phyloP scores from a whole-genome alignment of 2,329 filamentous ascomycete species.

The Colletotrichum sp. region DNA sequence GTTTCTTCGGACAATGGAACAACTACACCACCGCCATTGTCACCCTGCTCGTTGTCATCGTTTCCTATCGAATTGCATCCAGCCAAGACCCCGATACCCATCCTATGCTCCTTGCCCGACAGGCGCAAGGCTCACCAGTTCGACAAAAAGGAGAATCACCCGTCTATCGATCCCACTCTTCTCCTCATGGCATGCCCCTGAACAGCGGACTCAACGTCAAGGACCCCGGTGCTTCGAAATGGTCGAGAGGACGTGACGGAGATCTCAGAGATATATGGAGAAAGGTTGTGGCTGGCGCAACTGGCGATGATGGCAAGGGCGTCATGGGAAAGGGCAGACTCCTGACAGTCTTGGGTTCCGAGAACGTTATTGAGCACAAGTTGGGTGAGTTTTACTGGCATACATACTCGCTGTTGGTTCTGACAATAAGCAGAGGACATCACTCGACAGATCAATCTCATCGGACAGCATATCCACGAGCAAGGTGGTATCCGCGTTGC shows the following conservation, averaged over 20 bases:
- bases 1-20: conserved; percentile 81
- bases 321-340: conserved; percentile 71
- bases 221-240: conserved; percentile 79
- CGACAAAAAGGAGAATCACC: conserved; percentile 86
- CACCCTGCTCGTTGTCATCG: conserved; percentile 67
- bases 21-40: conserved; percentile 76
- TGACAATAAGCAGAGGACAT: conserved; percentile 61
- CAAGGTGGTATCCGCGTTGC: conserved; percentile 79
- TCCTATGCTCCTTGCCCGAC: conserved; percentile 86
- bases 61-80: conserved; percentile 74
- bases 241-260: conserved; percentile 82
- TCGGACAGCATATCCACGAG: conserved; percentile 78
- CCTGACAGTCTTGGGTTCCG: conserved; percentile 78
- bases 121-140: conserved; percentile 79
- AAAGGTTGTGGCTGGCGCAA: conserved; percentile 67
- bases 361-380: conserved; percentile 76
- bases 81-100: conserved; percentile 87
- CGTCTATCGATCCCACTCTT: conserved; percentile 81
- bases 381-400: conserved; percentile 48
- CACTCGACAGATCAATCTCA: conserved; percentile 84
- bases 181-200: conserved; percentile 84
- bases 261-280: conserved; percentile 94
- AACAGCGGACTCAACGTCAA: conserved; percentile 82
- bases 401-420: not conserved
- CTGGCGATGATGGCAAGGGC: conserved; percentile 65